A percentile compares a stretch with the other conserved stretches of the same genome.
Evolutionary conservation across 371 early-diverging fungal species (phyloP).

Genomic region (Rhizopus arrhizus): DNA sequence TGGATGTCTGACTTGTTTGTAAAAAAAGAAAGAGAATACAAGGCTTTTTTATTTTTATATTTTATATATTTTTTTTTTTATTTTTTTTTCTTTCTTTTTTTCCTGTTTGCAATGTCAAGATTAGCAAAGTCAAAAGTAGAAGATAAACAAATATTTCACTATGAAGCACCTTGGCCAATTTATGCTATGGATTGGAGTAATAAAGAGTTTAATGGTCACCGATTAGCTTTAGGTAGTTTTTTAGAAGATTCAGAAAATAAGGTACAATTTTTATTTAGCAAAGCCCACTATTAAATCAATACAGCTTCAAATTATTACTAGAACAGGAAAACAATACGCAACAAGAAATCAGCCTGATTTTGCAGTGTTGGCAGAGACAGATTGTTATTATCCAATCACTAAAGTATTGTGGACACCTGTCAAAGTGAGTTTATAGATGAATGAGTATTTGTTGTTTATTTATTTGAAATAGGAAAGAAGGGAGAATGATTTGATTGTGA

Average conservation of each 20-base stretch:
- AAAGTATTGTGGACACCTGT: slow-evolving; percentile 88
- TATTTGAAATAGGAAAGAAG: slow-evolving; percentile 45
- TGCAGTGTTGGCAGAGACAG: slow-evolving; percentile 72
- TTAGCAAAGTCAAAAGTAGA: slow-evolving; percentile 22
- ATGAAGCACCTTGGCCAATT: slow-evolving; percentile 83
- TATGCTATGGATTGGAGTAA: slow-evolving; percentile 87
- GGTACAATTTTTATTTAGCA: slow-evolving; percentile 41
- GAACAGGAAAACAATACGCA: slow-evolving; percentile 39
- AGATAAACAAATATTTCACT: slow-evolving; percentile 77
- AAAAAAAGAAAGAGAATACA: too few species aligned
- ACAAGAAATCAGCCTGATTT: slow-evolving; percentile 62
- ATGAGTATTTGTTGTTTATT: neutral
- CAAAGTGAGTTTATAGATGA: slow-evolving; percentile 46
- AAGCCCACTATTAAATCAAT: too few species aligned
- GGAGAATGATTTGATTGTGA: slow-evolving; percentile 78
- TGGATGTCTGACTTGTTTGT: too few species aligned
- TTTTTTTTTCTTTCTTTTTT: slow-evolving; percentile 3
- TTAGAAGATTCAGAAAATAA: slow-evolving; percentile 79
- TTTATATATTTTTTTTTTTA: neutral
- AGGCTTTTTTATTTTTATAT: neutral
- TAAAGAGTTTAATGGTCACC: slow-evolving; percentile 63
- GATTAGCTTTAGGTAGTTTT: slow-evolving; percentile 84
- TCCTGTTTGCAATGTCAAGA: neutral
- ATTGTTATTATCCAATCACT: slow-evolving; percentile 85
- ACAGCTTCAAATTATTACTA: slow-evolving; percentile 66